These are phyloP conservation scores for Capsicum pubescens DNA, from an alignment of 257 asterid species.

Conservation along the genomic window DNA sequence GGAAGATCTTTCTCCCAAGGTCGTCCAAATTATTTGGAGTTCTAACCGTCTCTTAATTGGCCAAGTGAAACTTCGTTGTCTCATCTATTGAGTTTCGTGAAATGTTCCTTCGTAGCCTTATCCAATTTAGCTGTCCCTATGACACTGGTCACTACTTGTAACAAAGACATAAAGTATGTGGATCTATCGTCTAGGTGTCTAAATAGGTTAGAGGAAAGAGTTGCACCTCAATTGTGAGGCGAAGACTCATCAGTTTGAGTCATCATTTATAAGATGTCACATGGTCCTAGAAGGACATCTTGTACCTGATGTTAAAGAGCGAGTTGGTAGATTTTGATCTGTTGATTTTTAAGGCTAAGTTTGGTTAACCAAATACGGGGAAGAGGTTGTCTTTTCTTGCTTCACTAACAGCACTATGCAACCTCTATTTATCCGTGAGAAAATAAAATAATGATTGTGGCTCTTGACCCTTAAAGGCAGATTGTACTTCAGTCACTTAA, in stretches of 20 bases:
- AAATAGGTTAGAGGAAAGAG: background rate
- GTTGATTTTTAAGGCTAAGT: no score
- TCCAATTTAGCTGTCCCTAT: background rate
- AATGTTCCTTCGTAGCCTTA: background rate
- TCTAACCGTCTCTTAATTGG: background rate
- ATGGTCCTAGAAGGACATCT: no score
- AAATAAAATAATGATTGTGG: background rate
- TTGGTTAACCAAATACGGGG: no score
- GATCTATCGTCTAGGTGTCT: background rate
- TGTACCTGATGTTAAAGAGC: no score
- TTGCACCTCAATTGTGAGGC: background rate
- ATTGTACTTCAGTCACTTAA: background rate
- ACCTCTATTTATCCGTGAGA: background rate
- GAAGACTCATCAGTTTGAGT: background rate
- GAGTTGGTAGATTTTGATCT: no score
- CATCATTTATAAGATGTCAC: no score
- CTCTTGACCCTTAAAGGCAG: background rate
- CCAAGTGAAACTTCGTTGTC: conserved; percentile 8
- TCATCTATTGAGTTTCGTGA: background rate
- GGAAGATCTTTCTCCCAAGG: conserved; percentile 7
- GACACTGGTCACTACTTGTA: background rate
- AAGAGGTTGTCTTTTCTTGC: background rate
- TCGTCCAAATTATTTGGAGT: background rate
- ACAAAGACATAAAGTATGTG: background rate
- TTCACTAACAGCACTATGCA: background rate